Conservation (phyloP, 2,329 filamentous ascomycete species). For the Penicillium sp. region DNA sequence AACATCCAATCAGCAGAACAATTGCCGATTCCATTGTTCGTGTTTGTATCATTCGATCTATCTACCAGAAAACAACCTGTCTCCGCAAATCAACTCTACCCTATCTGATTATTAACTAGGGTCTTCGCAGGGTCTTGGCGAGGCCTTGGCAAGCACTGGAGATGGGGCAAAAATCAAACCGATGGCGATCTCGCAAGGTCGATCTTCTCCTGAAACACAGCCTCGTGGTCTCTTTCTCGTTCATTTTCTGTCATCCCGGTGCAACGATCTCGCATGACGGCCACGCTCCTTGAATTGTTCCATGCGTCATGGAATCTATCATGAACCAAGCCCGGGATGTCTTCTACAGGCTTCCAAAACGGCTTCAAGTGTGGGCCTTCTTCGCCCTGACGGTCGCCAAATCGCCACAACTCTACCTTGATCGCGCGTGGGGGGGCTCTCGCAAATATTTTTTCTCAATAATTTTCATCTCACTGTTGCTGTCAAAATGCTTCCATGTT, state of each 20-base stretch:
- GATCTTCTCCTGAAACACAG: background rate
- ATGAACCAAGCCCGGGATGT: background rate
- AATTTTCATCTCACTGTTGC: slow-evolving; percentile 12
- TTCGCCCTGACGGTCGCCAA: slow-evolving; percentile 4
- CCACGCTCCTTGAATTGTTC: background rate
- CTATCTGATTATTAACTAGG: background rate
- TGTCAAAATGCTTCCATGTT: slow-evolving; percentile 16
- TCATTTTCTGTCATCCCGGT: background rate
- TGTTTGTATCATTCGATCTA: too few relatives aligned
- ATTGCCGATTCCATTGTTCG: too few relatives aligned
- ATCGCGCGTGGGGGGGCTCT: slow-evolving; percentile 6
- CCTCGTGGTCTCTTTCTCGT: background rate
- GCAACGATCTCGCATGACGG: background rate
- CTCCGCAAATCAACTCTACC: background rate
- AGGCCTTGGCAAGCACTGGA: background rate
- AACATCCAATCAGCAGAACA: too few relatives aligned
- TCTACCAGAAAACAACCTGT: too few relatives aligned
- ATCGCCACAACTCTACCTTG: slow-evolving; percentile 12
- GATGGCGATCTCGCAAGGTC: background rate
- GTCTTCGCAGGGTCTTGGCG: background rate
- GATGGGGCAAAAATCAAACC: background rate
- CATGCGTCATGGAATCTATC: slow-evolving; percentile 6
- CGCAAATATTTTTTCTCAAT: slow-evolving; percentile 14
- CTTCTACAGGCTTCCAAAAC: background rate
- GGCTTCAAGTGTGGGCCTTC: background rate